Conservation (phyloP, 352 stramenopile genomes). For the Thalassiosira pacifica region DNA sequence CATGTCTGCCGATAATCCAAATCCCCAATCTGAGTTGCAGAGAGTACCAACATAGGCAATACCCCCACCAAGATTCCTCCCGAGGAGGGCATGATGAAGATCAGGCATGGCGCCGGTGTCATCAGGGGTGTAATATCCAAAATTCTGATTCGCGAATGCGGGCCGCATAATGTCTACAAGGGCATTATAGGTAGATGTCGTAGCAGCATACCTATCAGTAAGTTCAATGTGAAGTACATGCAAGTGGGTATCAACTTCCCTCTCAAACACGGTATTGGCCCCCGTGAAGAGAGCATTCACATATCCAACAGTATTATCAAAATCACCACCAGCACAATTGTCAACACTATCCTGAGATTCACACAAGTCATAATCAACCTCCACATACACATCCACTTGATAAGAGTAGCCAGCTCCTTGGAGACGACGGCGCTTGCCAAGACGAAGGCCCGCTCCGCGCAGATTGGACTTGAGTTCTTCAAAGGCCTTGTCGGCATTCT, state of each 20-base stretch:
- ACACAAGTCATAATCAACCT: slow-evolving; percentile 25
- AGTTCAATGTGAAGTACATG: slow-evolving; percentile 13
- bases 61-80: slow-evolving; percentile 32
- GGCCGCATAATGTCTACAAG: slow-evolving; percentile 35
- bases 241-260: slow-evolving; percentile 37
- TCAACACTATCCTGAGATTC: not conserved
- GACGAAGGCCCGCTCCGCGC: not conserved
- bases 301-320: slow-evolving; percentile 6
- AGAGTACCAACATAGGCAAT: slow-evolving; percentile 28
- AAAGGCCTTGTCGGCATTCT: not conserved
- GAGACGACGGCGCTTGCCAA: not conserved
- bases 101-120: slow-evolving; percentile 1
- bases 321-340: not conserved
- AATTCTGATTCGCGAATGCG: not conserved
- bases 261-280: not conserved
- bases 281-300: not conserved
- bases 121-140: slow-evolving; percentile 6
- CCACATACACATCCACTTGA: slow-evolving; percentile 21
- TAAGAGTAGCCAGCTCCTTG: not conserved
- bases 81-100: slow-evolving; percentile 54
- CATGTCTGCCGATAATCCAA: slow-evolving; percentile 35
- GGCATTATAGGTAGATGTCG: slow-evolving; percentile 7
- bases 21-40: slow-evolving; percentile 41
- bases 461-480: not conserved
- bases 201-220: slow-evolving; percentile 19